Evolutionary conservation across 176 grass and related monocot genomes (phyloP).

Genomic region (Aegilops umbellulata): DNA sequence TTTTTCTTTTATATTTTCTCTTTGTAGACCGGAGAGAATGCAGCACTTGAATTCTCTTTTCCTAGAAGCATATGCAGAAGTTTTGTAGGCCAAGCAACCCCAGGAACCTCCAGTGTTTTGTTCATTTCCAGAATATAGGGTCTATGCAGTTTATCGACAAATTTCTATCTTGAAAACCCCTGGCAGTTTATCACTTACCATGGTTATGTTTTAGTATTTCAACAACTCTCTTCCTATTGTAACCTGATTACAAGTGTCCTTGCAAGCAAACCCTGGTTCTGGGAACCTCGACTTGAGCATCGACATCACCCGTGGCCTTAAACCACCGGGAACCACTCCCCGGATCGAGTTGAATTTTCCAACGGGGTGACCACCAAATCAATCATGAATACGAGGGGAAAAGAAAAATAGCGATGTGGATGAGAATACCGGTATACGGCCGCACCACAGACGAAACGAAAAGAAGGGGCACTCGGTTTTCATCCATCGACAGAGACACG

Average conservation of each 20-base stretch:
- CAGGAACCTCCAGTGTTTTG: background rate
- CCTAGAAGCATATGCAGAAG: background rate
- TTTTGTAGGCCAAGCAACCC: background rate
- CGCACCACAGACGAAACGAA: background rate
- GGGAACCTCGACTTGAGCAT: conserved; percentile 2
- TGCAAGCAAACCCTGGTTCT: background rate
- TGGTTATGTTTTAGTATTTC: too few species aligned
- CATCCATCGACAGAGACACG: conserved; percentile 1
- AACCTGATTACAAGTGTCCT: background rate
- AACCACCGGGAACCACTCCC: background rate
- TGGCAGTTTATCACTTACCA: too few species aligned
- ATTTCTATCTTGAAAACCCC: too few species aligned
- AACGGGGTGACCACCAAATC: background rate
- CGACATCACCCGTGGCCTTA: background rate
- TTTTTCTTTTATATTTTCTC: background rate
- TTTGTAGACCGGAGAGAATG: background rate
- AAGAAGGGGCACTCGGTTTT: background rate
- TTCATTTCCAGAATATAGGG: too few species aligned
- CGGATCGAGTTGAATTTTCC: conserved; percentile 29
- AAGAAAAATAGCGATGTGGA: conserved; percentile 24
- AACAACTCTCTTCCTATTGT: too few species aligned
- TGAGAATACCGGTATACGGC: background rate
- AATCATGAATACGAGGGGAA: background rate
- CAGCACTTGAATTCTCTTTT: background rate
- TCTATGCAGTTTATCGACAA: too few species aligned